Evolutionary conservation across 2,329 filamentous ascomycete species (phyloP).

Genomic region (Microascus cirrosus): DNA sequence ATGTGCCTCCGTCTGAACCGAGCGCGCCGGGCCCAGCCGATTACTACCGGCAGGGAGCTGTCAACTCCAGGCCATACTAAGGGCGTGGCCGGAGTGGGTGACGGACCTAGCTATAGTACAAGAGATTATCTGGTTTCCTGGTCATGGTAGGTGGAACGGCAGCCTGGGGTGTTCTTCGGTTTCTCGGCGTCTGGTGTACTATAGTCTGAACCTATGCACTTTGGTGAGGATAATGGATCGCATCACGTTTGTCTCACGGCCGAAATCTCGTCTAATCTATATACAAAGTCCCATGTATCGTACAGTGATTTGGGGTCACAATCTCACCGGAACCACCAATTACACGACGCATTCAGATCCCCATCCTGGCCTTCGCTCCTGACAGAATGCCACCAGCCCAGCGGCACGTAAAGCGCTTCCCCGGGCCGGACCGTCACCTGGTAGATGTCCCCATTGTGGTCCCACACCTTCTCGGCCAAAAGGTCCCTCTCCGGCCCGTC

Average conservation of each 20-base stretch:
- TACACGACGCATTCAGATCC: conserved; percentile 27
- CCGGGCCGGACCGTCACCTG: conserved; percentile 49
- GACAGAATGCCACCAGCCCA: conserved; percentile 35
- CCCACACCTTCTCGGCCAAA: conserved; percentile 65
- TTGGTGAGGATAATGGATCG: too few species aligned
- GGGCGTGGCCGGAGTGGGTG: neutral
- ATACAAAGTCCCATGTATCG: neutral
- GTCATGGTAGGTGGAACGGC: neutral
- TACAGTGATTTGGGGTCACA: neutral
- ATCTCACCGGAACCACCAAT: conserved; percentile 32
- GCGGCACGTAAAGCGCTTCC: conserved; percentile 27
- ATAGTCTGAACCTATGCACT: neutral
- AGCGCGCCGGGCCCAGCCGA: conserved; percentile 42
- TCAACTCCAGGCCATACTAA: conserved; percentile 11
- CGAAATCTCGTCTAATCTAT: neutral
- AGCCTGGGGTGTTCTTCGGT: neutral
- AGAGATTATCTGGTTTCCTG: neutral
- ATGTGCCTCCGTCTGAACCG: conserved; percentile 36
- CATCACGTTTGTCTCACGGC: too few species aligned
- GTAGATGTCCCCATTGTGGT: conserved; percentile 18
- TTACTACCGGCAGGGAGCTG: conserved; percentile 38
- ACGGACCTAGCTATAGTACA: neutral
- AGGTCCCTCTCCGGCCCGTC: conserved; percentile 56
- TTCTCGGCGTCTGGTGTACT: neutral
- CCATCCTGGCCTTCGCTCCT: conserved; percentile 23